These are phyloP conservation scores for Murraya koenigii DNA, from an alignment of 345 rosid species.

Conservation along the genomic window DNA sequence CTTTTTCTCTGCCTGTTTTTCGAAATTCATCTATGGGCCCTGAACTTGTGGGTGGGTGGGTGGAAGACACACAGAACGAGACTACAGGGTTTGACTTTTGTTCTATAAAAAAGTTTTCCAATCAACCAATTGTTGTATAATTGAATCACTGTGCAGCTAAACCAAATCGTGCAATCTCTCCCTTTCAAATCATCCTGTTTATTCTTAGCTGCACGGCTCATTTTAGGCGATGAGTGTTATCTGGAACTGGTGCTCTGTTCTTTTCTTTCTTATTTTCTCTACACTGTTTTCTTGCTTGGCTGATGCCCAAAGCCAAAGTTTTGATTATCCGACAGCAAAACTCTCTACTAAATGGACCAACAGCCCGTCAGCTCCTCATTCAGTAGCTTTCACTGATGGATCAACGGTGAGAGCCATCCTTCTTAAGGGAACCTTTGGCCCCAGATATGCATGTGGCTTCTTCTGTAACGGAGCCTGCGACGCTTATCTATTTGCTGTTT, in stretches of 20 bases:
- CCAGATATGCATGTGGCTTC: constrained; percentile 27
- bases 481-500: constrained; percentile 21
- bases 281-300: neutral
- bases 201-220: no score
- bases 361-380: neutral
- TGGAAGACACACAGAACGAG: neutral
- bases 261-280: neutral
- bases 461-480: constrained; percentile 12
- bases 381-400: neutral
- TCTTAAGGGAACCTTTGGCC: constrained; percentile 19
- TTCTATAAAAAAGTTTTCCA: neutral
- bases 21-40: no score
- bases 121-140: neutral
- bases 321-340: constrained; percentile 21
- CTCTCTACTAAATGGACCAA: constrained; percentile 29
- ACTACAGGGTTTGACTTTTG: neutral
- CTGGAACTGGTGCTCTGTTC: neutral
- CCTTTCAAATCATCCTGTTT: neutral
- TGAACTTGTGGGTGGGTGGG: no score
- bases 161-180: neutral
- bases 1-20: no score
- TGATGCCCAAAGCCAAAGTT: constrained; percentile 4
- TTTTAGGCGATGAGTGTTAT: neutral
- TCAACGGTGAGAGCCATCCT: constrained; percentile 24
- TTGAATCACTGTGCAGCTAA: neutral